These are phyloP conservation scores for Alectoria sarmentosa DNA, from an alignment of 495 filamentous ascomycete species.

Conservation along the genomic window DNA sequence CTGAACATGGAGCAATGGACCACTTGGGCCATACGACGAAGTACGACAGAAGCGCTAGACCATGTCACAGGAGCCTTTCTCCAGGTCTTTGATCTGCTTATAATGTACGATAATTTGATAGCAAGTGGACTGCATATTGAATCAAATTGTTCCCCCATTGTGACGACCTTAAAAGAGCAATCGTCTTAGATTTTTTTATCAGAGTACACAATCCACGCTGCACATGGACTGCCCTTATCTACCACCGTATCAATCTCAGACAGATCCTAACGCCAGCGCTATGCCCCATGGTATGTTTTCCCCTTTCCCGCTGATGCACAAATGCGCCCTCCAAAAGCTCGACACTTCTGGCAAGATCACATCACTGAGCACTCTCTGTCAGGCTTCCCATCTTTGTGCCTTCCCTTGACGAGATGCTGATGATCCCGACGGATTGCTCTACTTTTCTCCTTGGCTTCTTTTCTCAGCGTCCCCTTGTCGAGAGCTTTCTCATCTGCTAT, in stretches of 20 bases:
- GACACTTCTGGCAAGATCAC: slow-evolving; percentile 27
- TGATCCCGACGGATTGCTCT: slow-evolving; percentile 35
- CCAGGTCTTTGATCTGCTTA: neutral
- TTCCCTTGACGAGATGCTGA: slow-evolving; percentile 35
- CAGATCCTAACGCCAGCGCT: slow-evolving; percentile 5
- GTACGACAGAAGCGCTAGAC: neutral
- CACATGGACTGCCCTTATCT: neutral
- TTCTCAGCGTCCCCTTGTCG: slow-evolving; percentile 42
- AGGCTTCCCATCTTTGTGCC: slow-evolving; percentile 43
- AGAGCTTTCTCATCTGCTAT: slow-evolving; percentile 30
- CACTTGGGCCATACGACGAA: neutral
- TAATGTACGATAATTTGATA: neutral
- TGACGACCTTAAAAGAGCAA: neutral
- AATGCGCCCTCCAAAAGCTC: slow-evolving; percentile 1
- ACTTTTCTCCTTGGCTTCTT: slow-evolving; percentile 31
- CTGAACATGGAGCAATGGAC: neutral
- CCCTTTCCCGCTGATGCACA: neutral
- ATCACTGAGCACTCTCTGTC: slow-evolving; percentile 68
- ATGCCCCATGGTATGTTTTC: neutral
- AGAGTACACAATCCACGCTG: neutral
- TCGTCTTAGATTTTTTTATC: neutral
- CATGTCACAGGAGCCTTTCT: neutral
- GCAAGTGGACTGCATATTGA: neutral
- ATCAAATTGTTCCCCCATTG: neutral
- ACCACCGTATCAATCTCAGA: neutral